Percentiles rank a stretch among this genome's conserved stretches.
Conservation (phyloP, 257 asterid species). For the Thymus mandschuricus region DNA sequence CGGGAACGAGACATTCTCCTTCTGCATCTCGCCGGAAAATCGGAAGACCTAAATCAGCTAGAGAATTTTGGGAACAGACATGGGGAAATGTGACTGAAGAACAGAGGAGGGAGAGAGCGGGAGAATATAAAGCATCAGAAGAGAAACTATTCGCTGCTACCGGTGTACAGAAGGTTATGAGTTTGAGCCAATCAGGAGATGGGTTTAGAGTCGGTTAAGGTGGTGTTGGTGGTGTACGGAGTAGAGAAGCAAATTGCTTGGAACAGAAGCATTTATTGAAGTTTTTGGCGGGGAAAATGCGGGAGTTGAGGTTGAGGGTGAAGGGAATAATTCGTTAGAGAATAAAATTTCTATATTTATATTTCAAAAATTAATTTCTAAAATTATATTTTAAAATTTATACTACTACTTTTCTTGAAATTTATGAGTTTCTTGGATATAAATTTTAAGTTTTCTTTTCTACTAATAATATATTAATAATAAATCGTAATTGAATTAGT, state of each 20-base stretch:
- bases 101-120: constrained; percentile 7
- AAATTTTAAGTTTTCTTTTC: no score
- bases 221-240: constrained; percentile 32
- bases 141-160: constrained; percentile 25
- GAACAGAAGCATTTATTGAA: constrained; percentile 35
- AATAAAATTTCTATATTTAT: background rate
- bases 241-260: constrained; percentile 35
- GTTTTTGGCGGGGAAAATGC: constrained; percentile 41
- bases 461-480: no score
- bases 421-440: no score
- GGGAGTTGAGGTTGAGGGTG: background rate
- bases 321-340: background rate
- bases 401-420: no score
- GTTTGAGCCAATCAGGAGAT: constrained; percentile 17
- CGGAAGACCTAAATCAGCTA: background rate
- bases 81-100: background rate
- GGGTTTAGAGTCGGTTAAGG: background rate
- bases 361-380: no score
- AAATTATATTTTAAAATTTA: no score
- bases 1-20: constrained; percentile 36
- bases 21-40: constrained; percentile 45
- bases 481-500: no score
- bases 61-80: background rate
- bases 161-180: constrained; percentile 22
- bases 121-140: constrained; percentile 32